These are phyloP conservation scores for Pseudocohnilembus persalinus DNA, from an alignment of 169 alveolate genomes.

Conservation along the genomic window DNA sequence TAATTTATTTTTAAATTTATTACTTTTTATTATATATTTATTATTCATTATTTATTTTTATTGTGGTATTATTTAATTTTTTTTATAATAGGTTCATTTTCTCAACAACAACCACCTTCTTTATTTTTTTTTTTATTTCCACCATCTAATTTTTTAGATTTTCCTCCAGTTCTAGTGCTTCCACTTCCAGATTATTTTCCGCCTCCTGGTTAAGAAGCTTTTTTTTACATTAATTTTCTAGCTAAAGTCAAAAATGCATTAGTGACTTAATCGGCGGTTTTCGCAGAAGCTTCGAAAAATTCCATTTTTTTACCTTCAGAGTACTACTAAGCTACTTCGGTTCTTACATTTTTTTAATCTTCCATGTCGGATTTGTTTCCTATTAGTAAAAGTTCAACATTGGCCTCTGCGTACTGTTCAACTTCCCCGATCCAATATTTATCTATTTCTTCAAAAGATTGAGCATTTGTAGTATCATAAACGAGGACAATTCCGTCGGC, in stretches of 20 bases:
- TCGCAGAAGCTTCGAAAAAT: conserved; percentile 44
- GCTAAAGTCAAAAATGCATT: conserved; percentile 36
- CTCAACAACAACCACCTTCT: background rate
- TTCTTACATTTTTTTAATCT: conserved; percentile 36
- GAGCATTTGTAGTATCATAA: conserved; percentile 51
- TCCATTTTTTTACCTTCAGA: conserved; percentile 32
- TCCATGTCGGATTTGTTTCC: conserved; percentile 64
- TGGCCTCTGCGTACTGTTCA: conserved; percentile 48
- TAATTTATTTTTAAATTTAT: too few relatives aligned
- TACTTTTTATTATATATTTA: too few relatives aligned
- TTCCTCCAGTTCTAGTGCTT: background rate
- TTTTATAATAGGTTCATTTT: background rate
- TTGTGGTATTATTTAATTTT: background rate
- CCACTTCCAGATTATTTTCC: background rate
- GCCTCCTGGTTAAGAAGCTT: background rate
- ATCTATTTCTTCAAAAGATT: conserved; percentile 55
- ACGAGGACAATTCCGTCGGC: conserved; percentile 64
- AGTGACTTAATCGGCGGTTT: conserved; percentile 39
- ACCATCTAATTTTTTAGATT: background rate
- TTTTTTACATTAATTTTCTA: conserved; percentile 40
- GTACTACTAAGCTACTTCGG: conserved; percentile 32
- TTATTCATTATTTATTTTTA: too few relatives aligned
- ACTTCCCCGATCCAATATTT: conserved; percentile 62
- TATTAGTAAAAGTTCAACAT: conserved; percentile 48
- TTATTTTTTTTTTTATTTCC: too few relatives aligned